Conservation (phyloP, 2,329 filamentous ascomycete species). For the Bipolaris gigantea region DNA sequence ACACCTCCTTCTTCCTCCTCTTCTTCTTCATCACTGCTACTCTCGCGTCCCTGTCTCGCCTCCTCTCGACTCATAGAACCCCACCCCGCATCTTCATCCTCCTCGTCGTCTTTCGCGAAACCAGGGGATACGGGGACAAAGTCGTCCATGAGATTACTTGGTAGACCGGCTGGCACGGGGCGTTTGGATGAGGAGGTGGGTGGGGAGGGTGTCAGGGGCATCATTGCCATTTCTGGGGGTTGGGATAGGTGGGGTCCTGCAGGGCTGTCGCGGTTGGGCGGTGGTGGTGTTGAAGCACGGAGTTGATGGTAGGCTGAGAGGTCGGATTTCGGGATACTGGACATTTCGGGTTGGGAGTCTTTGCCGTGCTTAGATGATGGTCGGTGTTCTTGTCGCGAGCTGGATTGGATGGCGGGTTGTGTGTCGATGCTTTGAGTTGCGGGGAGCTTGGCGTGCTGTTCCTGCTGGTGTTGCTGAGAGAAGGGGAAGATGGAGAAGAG, state of each 20-base stretch:
- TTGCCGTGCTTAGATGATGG: conserved; percentile 5
- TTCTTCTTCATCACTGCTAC: conserved; percentile 23
- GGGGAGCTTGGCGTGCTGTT: conserved; percentile 35
- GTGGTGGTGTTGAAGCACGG: conserved; percentile 8
- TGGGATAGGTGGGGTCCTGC: conserved; percentile 16
- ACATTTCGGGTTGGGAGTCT: not conserved
- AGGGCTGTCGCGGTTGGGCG: not conserved
- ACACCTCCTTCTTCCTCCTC: conserved; percentile 23
- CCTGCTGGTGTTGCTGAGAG: conserved; percentile 36
- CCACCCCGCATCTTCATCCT: conserved; percentile 41
- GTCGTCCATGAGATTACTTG: conserved; percentile 41
- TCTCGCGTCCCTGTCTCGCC: conserved; percentile 15
- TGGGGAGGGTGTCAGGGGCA: conserved; percentile 35
- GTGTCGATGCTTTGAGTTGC: conserved; percentile 24
- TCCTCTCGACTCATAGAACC: conserved; percentile 37
- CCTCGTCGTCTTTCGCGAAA: conserved; percentile 23
- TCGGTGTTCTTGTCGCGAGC: not conserved
- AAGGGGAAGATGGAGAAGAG: conserved; percentile 44
- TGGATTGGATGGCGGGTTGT: conserved; percentile 2
- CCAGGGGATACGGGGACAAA: conserved; percentile 34
- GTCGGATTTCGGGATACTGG: too few species aligned
- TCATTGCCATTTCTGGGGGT: conserved; percentile 38
- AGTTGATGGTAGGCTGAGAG: not conserved
- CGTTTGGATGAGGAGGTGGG: conserved; percentile 11
- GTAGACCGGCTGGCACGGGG: conserved; percentile 29